Conservation (phyloP, 2,329 filamentous ascomycete species). For the Nakataea oryzae region DNA sequence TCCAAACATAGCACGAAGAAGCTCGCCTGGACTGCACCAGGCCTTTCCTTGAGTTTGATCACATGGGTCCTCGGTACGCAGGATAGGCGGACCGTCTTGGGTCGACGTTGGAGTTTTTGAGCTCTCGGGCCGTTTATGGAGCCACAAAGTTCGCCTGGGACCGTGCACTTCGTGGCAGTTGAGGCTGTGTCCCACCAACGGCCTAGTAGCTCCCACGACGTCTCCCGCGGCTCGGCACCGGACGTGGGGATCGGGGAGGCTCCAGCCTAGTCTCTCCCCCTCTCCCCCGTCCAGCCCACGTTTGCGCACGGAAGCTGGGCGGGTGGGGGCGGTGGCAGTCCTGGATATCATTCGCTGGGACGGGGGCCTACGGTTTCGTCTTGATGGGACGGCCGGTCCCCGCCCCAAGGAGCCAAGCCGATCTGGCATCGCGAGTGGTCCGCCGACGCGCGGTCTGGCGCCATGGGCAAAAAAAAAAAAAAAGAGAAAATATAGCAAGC, state of each 20-base stretch:
- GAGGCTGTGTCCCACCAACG: background rate
- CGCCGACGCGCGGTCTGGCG: background rate
- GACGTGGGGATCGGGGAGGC: background rate
- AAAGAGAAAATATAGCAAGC: background rate
- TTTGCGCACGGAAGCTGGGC: background rate
- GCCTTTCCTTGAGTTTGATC: background rate
- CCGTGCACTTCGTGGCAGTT: background rate
- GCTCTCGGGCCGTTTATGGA: background rate
- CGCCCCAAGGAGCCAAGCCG: background rate
- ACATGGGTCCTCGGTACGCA: background rate
- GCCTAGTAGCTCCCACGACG: background rate
- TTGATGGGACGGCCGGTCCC: background rate
- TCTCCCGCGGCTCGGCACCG: background rate
- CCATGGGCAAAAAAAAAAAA: background rate
- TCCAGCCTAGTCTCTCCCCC: too few relatives aligned
- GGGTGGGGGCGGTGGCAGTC: background rate
- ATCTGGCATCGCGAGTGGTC: background rate
- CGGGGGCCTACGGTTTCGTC: too few relatives aligned
- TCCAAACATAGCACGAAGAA: background rate
- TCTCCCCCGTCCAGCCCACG: background rate
- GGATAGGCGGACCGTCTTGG: background rate
- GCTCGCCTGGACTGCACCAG: too few relatives aligned
- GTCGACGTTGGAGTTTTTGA: background rate
- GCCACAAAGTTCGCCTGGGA: background rate
- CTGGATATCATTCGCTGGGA: too few relatives aligned